These are phyloP conservation scores for Lepidium sativum DNA, from an alignment of 345 rosid species.

Conservation along the genomic window DNA sequence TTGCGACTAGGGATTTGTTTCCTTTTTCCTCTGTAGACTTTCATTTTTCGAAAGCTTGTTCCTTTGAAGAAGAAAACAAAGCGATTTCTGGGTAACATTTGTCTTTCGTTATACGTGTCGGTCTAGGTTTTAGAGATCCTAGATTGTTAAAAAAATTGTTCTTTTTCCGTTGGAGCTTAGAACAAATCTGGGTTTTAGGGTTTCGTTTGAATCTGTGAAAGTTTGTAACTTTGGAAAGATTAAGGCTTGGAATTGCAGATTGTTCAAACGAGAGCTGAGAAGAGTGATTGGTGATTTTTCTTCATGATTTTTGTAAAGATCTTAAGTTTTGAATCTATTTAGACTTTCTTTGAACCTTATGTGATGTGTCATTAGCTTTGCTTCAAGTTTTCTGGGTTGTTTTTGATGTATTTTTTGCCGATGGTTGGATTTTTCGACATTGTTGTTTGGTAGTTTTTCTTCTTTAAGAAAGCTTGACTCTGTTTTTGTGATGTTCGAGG, in stretches of 20 bases:
- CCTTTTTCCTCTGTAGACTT: not conserved
- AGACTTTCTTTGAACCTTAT: not conserved
- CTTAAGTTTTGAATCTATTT: not conserved
- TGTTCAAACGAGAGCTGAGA: slow-evolving; percentile 55
- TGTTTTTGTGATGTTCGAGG: slow-evolving; percentile 4
- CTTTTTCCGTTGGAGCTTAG: not conserved
- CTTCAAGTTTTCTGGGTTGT: not conserved
- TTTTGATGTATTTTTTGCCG: not conserved
- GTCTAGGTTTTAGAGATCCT: not conserved
- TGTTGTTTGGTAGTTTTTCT: not conserved
- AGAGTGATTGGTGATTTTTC: slow-evolving; percentile 35
- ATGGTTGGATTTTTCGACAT: not conserved
- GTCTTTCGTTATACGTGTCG: not conserved
- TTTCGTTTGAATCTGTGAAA: not conserved
- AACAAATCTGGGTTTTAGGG: not conserved
- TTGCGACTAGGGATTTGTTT: not conserved
- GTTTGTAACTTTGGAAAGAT: not conserved
- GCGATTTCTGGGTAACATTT: not conserved
- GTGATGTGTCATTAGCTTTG: slow-evolving; percentile 1
- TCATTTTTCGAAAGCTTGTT: not conserved
- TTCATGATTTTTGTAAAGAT: not conserved
- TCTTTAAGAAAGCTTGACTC: not conserved
- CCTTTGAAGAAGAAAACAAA: not conserved
- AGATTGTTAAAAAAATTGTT: not conserved
- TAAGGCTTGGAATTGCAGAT: slow-evolving; percentile 29